phyloP scores from a whole-genome alignment of 2,329 filamentous ascomycete species.

The Colletotrichum cordylinicola region DNA sequence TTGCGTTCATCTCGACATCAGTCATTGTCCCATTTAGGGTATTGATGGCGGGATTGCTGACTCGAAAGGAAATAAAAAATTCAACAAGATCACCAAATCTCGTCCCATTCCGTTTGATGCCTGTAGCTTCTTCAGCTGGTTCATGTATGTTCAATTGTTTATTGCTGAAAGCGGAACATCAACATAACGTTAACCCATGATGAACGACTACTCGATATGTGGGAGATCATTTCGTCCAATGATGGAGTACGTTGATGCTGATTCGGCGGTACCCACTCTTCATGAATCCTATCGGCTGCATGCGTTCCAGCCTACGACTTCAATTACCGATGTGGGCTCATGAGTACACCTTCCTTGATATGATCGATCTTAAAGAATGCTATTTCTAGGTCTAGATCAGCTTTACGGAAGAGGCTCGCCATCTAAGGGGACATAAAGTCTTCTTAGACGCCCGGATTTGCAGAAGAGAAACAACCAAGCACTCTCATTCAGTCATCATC shows the following conservation, averaged over 20 bases:
- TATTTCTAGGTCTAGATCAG: background rate
- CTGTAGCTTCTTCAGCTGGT: background rate
- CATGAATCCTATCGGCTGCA: background rate
- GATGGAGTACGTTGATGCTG: background rate
- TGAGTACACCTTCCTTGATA: background rate
- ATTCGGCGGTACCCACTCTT: background rate
- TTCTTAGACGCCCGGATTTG: background rate
- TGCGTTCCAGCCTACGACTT: background rate
- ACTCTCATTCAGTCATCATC: background rate
- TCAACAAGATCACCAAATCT: background rate
- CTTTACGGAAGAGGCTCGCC: background rate
- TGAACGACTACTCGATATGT: background rate
- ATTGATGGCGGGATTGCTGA: background rate
- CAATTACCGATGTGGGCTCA: background rate
- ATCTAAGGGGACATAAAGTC: background rate
- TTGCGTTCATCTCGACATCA: background rate
- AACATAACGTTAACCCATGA: background rate
- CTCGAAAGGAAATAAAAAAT: background rate
- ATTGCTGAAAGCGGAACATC: background rate
- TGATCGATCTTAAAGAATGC: background rate
- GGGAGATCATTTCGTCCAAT: no score
- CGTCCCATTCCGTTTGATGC: background rate
- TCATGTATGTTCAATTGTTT: background rate
- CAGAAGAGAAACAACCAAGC: background rate
- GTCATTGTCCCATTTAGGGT: accelerated